These are phyloP conservation scores for Vaccinium corymbosum DNA, from an alignment of 148 eudicot species.

Conservation along the genomic window DNA sequence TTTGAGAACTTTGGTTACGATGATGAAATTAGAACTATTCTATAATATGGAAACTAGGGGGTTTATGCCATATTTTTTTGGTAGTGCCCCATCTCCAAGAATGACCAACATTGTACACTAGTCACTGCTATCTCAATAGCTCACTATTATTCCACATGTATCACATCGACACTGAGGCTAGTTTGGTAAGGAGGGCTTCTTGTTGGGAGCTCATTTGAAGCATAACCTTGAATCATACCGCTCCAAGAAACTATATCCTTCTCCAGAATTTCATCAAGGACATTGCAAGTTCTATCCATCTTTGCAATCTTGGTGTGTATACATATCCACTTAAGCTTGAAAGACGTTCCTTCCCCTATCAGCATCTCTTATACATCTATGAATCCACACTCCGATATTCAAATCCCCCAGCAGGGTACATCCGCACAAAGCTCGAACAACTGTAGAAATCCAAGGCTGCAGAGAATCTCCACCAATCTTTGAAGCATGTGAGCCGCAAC, in stretches of 20 bases:
- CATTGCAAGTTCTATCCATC: not conserved
- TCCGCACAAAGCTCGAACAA: not conserved
- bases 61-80: not conserved
- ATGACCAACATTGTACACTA: not conserved
- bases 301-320: not conserved
- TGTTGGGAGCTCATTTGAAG: not conserved
- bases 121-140: not conserved
- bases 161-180: not conserved
- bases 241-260: constrained; percentile 1
- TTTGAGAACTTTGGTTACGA: not conserved
- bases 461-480: not conserved
- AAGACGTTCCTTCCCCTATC: not conserved
- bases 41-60: not conserved
- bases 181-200: not conserved
- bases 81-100: not conserved
- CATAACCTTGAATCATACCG: not conserved
- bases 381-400: not conserved
- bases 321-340: not conserved
- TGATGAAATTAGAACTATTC: not conserved
- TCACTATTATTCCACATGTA: not conserved
- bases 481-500: not conserved
- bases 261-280: not conserved
- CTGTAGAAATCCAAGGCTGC: not conserved
- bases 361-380: not conserved
- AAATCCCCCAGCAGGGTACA: not conserved